Base-by-base conservation (phyloP, 768 basidiomycete genomes). In the Hortiboletus flavorubellus region DNA sequence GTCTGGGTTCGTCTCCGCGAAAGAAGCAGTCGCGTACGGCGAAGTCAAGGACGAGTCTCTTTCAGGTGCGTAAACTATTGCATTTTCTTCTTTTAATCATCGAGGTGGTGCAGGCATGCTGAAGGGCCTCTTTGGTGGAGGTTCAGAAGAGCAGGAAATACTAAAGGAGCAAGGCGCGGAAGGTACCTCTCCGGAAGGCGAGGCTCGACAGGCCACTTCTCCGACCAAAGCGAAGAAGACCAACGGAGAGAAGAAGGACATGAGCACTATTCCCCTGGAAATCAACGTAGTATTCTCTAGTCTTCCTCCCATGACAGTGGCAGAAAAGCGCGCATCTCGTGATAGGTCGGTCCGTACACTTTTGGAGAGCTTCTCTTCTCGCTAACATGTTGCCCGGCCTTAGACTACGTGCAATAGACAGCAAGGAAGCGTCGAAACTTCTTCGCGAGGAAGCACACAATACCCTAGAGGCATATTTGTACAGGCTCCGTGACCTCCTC, bases 401-500 rank as follows among this genome's bases (percentile, higher is more conserved):
- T 58, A 97, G 95, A 68, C 77, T 99, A 11, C 82, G 87, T 12
- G 83, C 85, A 10, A 78, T 96, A 55, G 91, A 96, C 61, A 69
- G 76, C 8, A 85, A 87, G 51, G 95, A 98, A 73, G 74, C 78
- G 2, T 80, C 85, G 16, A 93, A 91, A 69, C 78, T 77, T 33
- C 83, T 84, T 50, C 85, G 85, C 33, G 95, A 95, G 64, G 97
- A 98, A 69, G 92, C 93, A 3, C 80, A 88, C 31, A 99, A 99
- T 72, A 78, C 81, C 26, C 83, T 99, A 49, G 97, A 99, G 71
- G 84, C 87, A 33, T 97, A 97, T 67, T 72, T 98, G n/a, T 99
- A 99, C 75, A 82, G 87, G 56, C 73, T 97, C 34, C 86, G 91
- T 21, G 93, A 93, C 65, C 77, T 96, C 10, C 76, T 98, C 31